Percentiles rank a stretch among this genome's conserved stretches.
These are phyloP conservation scores for Papilionanthe hybrid DNA, from an alignment of 116 monocot genomes.

Conservation along the genomic window DNA sequence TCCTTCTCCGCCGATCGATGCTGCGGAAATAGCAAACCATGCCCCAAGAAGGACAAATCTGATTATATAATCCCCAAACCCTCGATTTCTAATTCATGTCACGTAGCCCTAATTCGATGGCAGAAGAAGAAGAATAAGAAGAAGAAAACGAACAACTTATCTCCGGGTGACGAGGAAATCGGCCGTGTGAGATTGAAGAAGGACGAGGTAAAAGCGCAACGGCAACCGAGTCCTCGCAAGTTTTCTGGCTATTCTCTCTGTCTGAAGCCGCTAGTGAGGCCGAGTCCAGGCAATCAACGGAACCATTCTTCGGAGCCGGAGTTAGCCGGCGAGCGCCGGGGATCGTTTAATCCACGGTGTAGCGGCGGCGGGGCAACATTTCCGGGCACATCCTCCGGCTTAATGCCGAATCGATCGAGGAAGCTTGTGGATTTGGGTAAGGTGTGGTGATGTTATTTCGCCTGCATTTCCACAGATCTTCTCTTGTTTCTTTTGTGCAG, in stretches of 20 bases:
- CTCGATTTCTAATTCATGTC: conserved; percentile 15
- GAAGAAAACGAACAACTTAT: background rate
- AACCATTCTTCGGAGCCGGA: background rate
- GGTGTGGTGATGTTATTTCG: background rate
- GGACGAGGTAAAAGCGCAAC: background rate
- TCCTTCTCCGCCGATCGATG: conserved; percentile 6
- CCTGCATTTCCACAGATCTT: background rate
- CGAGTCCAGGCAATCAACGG: background rate
- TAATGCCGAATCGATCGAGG: background rate
- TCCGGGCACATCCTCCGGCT: background rate
- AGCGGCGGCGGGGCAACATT: background rate
- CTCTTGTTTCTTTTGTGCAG: too few species aligned
- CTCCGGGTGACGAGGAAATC: background rate
- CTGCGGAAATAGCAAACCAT: conserved; percentile 2
- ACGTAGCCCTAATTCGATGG: conserved; percentile 24
- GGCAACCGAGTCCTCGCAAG: background rate
- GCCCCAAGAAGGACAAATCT: conserved; percentile 14
- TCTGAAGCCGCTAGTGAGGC: conserved; percentile 9
- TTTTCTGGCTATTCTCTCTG: background rate
- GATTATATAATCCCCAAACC: conserved; percentile 12
- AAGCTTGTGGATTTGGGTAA: conserved; percentile 10
- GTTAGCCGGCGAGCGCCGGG: background rate
- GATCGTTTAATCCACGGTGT: background rate
- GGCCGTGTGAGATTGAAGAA: too few species aligned
- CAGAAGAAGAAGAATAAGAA: background rate